A percentile compares a stretch with the other conserved stretches of the same genome.
Evolutionary conservation across 257 asterid species (phyloP).

Genomic region (Fraxinus pennsylvanica): DNA sequence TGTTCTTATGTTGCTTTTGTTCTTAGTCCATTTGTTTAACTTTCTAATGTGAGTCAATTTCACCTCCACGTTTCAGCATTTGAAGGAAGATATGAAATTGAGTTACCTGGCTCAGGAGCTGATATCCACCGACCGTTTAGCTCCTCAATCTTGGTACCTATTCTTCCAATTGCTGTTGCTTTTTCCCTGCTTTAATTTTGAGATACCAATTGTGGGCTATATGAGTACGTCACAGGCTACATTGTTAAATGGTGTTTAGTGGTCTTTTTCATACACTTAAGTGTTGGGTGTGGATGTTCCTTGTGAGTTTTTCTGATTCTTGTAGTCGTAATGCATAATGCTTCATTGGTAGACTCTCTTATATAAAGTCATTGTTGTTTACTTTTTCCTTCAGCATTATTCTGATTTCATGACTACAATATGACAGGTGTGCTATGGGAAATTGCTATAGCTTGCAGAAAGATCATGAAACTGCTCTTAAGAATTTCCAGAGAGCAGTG

Average conservation of each 20-base stretch:
- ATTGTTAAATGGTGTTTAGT: not conserved
- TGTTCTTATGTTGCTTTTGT: conserved; percentile 1
- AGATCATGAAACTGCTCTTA: conserved; percentile 92
- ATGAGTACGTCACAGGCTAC: not conserved
- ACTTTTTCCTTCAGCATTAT: conserved; percentile 13
- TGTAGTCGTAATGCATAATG: not conserved
- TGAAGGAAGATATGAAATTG: conserved; percentile 98
- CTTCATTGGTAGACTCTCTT: not conserved
- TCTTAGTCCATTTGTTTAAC: conserved; percentile 9
- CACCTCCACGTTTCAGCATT: conserved; percentile 57
- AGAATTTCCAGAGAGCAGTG: conserved; percentile 90
- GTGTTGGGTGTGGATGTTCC: conserved; percentile 1
- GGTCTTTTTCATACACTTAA: not conserved
- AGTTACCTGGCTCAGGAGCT: conserved; percentile 98
- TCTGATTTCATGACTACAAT: conserved; percentile 18
- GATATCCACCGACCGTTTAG: conserved; percentile 89
- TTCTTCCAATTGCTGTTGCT: conserved; percentile 7
- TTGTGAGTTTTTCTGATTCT: conserved; percentile 13
- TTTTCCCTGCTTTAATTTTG: conserved; percentile 4
- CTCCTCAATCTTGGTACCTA: conserved; percentile 92
- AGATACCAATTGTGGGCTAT: conserved; percentile 18
- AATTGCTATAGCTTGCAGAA: conserved; percentile 94
- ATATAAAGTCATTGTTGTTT: not conserved
- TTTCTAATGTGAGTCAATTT: conserved; percentile 27
- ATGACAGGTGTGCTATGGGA: conserved; percentile 93